Base-by-base conservation (phyloP, 2,329 filamentous ascomycete genomes). In the Westerdykella ornata region DNA sequence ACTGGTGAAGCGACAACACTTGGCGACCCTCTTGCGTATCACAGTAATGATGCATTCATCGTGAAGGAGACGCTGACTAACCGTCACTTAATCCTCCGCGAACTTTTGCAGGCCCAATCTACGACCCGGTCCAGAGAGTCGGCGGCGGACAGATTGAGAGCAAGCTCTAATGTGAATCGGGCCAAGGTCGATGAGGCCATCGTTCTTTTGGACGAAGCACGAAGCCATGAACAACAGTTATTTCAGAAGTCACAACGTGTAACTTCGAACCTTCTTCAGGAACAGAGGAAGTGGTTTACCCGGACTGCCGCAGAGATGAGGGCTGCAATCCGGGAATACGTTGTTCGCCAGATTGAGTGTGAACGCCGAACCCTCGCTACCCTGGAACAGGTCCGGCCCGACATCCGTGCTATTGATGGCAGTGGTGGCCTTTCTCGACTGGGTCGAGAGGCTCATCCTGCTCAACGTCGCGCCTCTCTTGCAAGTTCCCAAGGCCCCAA, bases 111-210 rank as follows among this genome's bases (percentile, higher is more conserved):
- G 67, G 89, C 92, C 1, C 89, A 97, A 63, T 85, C 94, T 62
- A 75, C 74, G 16, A 88, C 89, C 1, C 81, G 85, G 48, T 86
- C 80, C 66, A 92, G 88, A 65, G 78, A 92, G 30, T 81, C 82
- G 48, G 87, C 89, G 1, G 88, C 89, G 1, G 89, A 97, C 65
- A 81, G 92, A 34, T 76, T 98, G 46, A 95, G 94, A 62, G 81
- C 83, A 14, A 88, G 82, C 64, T 85, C 86, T 13, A 92, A 82
- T 43, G 89, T 98, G 28, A 84, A 88, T 47, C 78, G 85, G 28
- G 92, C 98, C 62, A 98, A 97, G 70, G 92, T 97, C 19, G 92
- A 98, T 63, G 92, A 98, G 68, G 92, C 92, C n/a, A 94, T 98
- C 57, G 77, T 81, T 14, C 79, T 88, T 4, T 76, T 97, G 4